Percentiles rank a stretch among this genome's conserved stretches.
phyloP scores from a whole-genome alignment of 2,329 filamentous ascomycete species.

The Cladosporium sp. region DNA sequence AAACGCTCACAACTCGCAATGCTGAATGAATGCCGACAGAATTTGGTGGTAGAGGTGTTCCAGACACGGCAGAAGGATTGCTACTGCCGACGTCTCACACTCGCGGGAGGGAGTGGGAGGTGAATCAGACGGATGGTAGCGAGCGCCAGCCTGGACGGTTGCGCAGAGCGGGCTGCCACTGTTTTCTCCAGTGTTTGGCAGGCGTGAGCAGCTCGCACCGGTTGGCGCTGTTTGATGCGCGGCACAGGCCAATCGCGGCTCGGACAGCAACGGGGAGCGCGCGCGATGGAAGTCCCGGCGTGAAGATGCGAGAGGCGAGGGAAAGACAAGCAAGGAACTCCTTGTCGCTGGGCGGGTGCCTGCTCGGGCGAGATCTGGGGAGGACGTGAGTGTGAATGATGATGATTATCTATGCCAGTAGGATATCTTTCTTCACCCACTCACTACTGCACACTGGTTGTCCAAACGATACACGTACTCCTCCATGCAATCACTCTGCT shows the following conservation, averaged over 20 bases:
- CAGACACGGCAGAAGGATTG: background rate
- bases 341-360: constrained; percentile 6
- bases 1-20: constrained; percentile 4
- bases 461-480: constrained; percentile 11
- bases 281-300: background rate
- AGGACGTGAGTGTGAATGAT: background rate
- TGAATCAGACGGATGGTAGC: constrained; percentile 3
- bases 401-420: background rate
- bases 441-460: constrained; percentile 18
- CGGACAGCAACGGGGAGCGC: background rate
- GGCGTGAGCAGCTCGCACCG: background rate
- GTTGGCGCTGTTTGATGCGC: background rate
- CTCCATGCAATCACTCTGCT: background rate
- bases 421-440: background rate
- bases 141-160: background rate
- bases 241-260: background rate
- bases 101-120: constrained; percentile 6
- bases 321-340: background rate
- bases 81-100: background rate
- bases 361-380: constrained; percentile 12
- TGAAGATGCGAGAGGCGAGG: background rate
- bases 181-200: constrained; percentile 14
- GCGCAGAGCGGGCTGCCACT: background rate
- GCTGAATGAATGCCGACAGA: background rate
- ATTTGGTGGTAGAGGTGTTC: background rate